Conservation (phyloP, 257 asterid genomes). For the Solanum rostratum region DNA sequence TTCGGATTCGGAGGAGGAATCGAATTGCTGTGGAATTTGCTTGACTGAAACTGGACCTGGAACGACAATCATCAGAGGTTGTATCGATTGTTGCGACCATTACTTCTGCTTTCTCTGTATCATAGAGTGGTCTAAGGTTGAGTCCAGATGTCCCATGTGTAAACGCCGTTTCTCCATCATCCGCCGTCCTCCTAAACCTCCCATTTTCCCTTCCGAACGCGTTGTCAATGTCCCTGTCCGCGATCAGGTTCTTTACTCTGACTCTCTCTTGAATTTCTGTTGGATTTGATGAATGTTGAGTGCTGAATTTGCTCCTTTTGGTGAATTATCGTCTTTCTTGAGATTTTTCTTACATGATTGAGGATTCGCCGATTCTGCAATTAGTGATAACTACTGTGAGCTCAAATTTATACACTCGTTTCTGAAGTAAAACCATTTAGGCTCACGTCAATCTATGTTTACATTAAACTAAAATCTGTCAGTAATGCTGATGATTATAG, state of each 20-base stretch:
- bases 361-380: not conserved
- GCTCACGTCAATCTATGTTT: not conserved
- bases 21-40: conserved; percentile 55
- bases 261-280: not conserved
- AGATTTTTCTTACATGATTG: too few species aligned
- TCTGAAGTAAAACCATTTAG: not conserved
- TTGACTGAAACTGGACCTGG: conserved; percentile 30
- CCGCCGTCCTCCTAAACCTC: conserved; percentile 50
- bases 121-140: conserved; percentile 80
- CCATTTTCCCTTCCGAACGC: conserved; percentile 44
- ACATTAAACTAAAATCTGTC: not conserved
- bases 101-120: conserved; percentile 67
- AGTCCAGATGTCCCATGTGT: conserved; percentile 66
- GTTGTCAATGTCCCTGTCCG: conserved; percentile 47
- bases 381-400: not conserved
- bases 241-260: conserved; percentile 40
- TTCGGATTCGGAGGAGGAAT: conserved; percentile 1
- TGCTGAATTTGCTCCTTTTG: not conserved
- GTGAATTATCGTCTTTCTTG: not conserved
- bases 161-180: conserved; percentile 65
- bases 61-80: conserved; percentile 37
- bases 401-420: not conserved
- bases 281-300: not conserved
- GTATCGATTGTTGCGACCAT: conserved; percentile 57
- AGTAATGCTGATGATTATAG: not conserved